Conservation (phyloP, 352 stramenopile species). For the Phytopythium chamaehyphon region DNA sequence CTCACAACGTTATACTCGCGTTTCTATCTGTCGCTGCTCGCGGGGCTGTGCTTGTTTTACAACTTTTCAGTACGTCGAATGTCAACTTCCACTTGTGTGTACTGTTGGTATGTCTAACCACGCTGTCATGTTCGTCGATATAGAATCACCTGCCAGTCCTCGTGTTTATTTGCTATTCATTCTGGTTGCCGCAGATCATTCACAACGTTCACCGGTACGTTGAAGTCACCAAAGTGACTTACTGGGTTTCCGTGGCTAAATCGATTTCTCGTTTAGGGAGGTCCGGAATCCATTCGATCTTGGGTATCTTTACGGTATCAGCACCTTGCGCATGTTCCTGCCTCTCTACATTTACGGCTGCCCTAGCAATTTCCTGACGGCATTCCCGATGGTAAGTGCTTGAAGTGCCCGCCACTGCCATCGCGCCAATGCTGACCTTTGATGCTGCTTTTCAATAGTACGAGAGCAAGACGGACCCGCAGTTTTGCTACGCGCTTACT, state of each 20-base stretch:
- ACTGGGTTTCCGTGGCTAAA: not conserved
- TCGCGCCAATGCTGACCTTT: too few relatives aligned
- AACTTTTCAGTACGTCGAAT: slow-evolving; percentile 66
- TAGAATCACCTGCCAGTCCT: slow-evolving; percentile 87
- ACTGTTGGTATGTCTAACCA: slow-evolving; percentile 3
- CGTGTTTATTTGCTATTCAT: slow-evolving; percentile 95
- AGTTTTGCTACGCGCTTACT: slow-evolving; percentile 75
- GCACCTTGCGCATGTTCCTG: slow-evolving; percentile 88
- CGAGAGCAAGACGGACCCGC: slow-evolving; percentile 57
- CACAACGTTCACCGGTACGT: slow-evolving; percentile 89
- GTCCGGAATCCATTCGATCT: slow-evolving; percentile 92
- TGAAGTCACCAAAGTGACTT: not conserved
- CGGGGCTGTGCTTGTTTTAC: slow-evolving; percentile 90
- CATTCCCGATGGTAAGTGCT: slow-evolving; percentile 63
- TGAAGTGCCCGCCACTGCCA: too few relatives aligned
- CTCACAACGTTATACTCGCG: slow-evolving; percentile 93
- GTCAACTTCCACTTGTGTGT: not conserved
- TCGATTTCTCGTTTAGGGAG: slow-evolving; percentile 41
- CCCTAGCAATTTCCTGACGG: slow-evolving; percentile 90
- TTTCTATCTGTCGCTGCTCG: slow-evolving; percentile 94
- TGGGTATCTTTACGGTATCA: slow-evolving; percentile 96
- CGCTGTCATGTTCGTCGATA: slow-evolving; percentile 4
- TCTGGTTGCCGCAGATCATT: slow-evolving; percentile 98
- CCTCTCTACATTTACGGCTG: slow-evolving; percentile 96
- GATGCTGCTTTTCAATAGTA: slow-evolving; percentile 32